Percentiles rank a stretch among this genome's conserved stretches.
phyloP scores from a whole-genome alignment of 2,329 filamentous ascomycete genomes.

The Emericellopsis cladophorae region DNA sequence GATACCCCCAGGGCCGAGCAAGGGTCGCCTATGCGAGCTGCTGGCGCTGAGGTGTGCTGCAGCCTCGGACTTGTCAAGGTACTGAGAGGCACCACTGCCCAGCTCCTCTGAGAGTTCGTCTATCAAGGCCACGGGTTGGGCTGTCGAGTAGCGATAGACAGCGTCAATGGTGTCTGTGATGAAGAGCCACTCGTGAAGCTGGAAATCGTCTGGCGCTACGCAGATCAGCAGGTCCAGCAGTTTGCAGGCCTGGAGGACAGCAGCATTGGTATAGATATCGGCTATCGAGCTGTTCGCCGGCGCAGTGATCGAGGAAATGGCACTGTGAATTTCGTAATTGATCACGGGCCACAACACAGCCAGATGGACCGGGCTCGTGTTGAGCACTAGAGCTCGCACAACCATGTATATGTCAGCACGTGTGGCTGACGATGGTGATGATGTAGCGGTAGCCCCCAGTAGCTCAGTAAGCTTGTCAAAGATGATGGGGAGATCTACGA shows the following conservation, averaged over 20 bases:
- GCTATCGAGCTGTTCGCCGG: slow-evolving; percentile 48
- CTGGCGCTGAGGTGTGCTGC: slow-evolving; percentile 21
- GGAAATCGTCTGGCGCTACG: slow-evolving; percentile 86
- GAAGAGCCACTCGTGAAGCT: slow-evolving; percentile 96
- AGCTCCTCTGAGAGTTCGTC: slow-evolving; percentile 77
- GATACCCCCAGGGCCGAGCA: slow-evolving; percentile 39
- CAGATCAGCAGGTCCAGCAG: slow-evolving; percentile 81
- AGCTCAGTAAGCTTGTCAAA: slow-evolving; percentile 81
- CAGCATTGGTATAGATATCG: slow-evolving; percentile 64
- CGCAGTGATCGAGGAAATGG: slow-evolving; percentile 61
- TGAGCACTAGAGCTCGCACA: slow-evolving; percentile 67
- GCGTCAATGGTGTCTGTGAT: slow-evolving; percentile 95
- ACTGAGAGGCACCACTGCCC: slow-evolving; percentile 27
- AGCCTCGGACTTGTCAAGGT: slow-evolving; percentile 17
- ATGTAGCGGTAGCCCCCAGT: slow-evolving; percentile 68
- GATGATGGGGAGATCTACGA: slow-evolving; percentile 59
- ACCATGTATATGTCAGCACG: slow-evolving; percentile 85
- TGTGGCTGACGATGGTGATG: slow-evolving; percentile 82
- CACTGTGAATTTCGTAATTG: slow-evolving; percentile 72
- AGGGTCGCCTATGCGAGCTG: slow-evolving; percentile 28
- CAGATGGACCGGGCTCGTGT: slow-evolving; percentile 66
- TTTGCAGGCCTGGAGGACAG: slow-evolving; percentile 85
- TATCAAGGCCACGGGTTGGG: slow-evolving; percentile 61
- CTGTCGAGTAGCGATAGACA: slow-evolving; percentile 64
- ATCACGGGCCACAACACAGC: slow-evolving; percentile 82